Conservation (phyloP, 176 grass and related monocot species). For the Areca catechu region DNA sequence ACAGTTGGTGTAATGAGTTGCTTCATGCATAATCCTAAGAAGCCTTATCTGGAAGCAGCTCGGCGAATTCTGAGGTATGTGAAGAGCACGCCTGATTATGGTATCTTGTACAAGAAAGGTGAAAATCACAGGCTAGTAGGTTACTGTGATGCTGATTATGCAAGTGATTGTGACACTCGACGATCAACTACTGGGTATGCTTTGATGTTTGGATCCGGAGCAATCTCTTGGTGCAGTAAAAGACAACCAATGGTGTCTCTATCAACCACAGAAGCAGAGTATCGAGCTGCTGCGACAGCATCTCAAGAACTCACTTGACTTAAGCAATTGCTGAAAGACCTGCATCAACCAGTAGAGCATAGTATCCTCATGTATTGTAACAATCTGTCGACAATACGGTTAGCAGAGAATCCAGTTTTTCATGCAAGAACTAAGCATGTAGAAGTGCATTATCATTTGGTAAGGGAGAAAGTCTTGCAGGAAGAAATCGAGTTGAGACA, state of each 20-base stretch:
- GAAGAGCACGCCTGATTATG: conserved; percentile 8
- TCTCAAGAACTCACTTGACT: not conserved
- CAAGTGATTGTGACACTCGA: not conserved
- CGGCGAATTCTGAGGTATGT: conserved; percentile 6
- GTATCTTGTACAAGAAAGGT: not conserved
- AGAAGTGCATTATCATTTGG: not conserved
- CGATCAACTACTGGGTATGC: not conserved
- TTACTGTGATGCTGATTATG: conserved; percentile 12
- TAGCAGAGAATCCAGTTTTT: not conserved
- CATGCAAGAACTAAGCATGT: not conserved
- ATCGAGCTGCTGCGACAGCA: not conserved
- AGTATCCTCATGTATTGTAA: no score
- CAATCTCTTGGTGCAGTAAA: conserved; percentile 4
- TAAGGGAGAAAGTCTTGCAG: not conserved
- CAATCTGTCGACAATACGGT: not conserved
- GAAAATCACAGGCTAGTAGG: not conserved
- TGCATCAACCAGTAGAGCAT: not conserved
- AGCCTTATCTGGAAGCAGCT: conserved; percentile 2
- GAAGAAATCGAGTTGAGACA: not conserved
- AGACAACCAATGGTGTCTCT: not conserved
- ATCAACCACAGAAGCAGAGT: not conserved
- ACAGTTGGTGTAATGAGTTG: conserved; percentile 4
- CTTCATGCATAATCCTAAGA: conserved; percentile 12
- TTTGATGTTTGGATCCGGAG: not conserved
- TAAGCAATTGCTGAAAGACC: not conserved